Conservation (phyloP, 108 stramenopile species). For the Chaetoceros muelleri region DNA sequence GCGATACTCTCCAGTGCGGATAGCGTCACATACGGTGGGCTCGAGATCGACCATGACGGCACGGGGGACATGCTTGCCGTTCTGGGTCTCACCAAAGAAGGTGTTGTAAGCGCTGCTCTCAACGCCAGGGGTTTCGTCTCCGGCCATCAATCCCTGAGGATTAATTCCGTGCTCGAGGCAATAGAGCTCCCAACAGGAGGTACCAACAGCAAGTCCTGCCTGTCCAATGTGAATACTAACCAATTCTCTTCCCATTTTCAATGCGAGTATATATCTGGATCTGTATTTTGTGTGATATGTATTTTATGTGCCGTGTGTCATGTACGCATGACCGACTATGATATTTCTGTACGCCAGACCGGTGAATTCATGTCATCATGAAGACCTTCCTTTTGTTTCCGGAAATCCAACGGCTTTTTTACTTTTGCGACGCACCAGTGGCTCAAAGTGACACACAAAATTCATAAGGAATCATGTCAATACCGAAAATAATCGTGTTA, state of each 20-base stretch:
- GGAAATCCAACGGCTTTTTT: too few species aligned
- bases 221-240: slow-evolving; percentile 64
- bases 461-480: too few species aligned
- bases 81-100: slow-evolving; percentile 71
- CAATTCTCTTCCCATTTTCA: slow-evolving; percentile 23
- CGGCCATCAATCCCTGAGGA: neutral
- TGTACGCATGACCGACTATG: neutral
- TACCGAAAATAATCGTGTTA: too few species aligned
- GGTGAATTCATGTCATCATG: neutral
- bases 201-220: slow-evolving; percentile 52
- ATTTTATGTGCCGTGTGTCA: neutral
- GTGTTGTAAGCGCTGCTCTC: slow-evolving; percentile 51
- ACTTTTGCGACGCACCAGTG: too few species aligned
- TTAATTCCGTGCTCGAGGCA: slow-evolving; percentile 61
- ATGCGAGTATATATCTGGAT: neutral
- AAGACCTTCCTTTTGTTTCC: too few species aligned
- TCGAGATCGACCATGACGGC: slow-evolving; percentile 67
- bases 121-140: neutral
- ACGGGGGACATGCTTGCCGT: slow-evolving; percentile 71
- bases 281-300: neutral
- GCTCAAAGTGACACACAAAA: too few species aligned
- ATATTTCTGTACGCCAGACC: neutral
- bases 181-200: slow-evolving; percentile 67
- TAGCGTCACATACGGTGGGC: slow-evolving; percentile 69
- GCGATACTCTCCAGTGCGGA: slow-evolving; percentile 67